Percentiles rank a stretch among this genome's conserved stretches.
Conservation (phyloP, 495 filamentous ascomycete species). For the Podospora comata region DNA sequence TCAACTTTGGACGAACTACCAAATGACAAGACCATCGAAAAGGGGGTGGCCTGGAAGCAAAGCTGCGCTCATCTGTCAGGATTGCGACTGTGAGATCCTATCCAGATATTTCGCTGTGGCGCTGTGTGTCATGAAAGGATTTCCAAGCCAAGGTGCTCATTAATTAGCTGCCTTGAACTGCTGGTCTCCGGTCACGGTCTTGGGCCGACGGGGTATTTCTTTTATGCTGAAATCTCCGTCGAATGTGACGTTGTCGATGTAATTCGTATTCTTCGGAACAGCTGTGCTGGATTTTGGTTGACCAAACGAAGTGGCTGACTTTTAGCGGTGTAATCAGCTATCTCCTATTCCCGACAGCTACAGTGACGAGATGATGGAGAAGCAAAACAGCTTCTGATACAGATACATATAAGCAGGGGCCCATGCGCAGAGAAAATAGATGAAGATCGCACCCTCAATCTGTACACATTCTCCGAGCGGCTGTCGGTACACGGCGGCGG, state of each 20-base stretch:
- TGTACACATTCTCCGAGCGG: neutral
- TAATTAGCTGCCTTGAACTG: neutral
- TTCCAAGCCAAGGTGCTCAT: neutral
- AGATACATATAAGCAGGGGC: conserved; percentile 3
- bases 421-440: conserved; percentile 3
- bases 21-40: neutral
- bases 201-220: neutral
- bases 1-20: neutral
- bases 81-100: neutral
- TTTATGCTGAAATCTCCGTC: neutral
- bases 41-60: neutral
- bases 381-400: conserved; percentile 11
- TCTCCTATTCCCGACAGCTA: conserved; percentile 1
- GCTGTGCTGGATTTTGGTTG: neutral
- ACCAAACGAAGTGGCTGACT: neutral
- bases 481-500: conserved; percentile 10
- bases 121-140: neutral
- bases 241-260: neutral
- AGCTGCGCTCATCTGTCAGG: neutral
- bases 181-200: neutral
- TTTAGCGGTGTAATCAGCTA: neutral
- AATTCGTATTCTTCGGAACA: neutral
- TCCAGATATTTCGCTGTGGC: neutral
- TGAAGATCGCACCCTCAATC: conserved; percentile 8
- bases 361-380: neutral